Conservation (phyloP, 2,329 filamentous ascomycete genomes). For the Paracorniculantispora psalliotae region DNA sequence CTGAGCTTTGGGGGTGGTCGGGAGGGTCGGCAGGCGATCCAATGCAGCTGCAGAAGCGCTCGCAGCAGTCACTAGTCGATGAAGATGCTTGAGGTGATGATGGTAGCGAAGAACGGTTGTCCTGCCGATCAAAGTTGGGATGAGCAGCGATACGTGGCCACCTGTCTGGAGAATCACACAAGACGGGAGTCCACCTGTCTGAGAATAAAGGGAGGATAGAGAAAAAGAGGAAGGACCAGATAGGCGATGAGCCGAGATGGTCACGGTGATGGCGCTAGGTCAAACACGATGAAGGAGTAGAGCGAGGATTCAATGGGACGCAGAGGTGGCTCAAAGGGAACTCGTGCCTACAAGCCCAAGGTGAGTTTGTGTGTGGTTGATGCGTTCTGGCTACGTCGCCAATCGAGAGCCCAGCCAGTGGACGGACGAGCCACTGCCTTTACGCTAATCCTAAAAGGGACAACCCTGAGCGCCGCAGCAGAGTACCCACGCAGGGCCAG, state of each 20-base stretch:
- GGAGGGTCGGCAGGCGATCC: neutral
- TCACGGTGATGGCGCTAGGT: neutral
- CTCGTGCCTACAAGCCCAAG: constrained; percentile 5
- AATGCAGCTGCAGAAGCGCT: neutral
- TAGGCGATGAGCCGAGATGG: neutral
- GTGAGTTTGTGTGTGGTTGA: constrained; percentile 6
- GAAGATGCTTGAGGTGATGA: constrained; percentile 1
- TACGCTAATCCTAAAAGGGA: neutral
- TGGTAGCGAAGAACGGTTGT: constrained; percentile 13
- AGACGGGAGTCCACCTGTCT: neutral
- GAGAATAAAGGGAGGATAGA: neutral
- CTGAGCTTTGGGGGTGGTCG: neutral
- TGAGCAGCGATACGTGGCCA: constrained; percentile 6
- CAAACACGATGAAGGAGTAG: constrained; percentile 1
- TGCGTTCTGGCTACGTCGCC: constrained; percentile 14
- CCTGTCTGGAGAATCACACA: neutral
- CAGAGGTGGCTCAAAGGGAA: constrained; percentile 6
- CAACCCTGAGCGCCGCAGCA: neutral
- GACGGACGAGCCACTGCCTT: neutral
- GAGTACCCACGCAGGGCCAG: neutral
- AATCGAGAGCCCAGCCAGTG: constrained; percentile 7
- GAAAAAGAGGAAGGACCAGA: constrained; percentile 11
- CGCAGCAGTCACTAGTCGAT: neutral
- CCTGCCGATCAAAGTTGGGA: constrained; percentile 3
- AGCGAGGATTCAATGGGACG: constrained; percentile 1